These are phyloP conservation scores for Poa pratensis DNA, from an alignment of 176 grass and related monocot species.

Conservation along the genomic window DNA sequence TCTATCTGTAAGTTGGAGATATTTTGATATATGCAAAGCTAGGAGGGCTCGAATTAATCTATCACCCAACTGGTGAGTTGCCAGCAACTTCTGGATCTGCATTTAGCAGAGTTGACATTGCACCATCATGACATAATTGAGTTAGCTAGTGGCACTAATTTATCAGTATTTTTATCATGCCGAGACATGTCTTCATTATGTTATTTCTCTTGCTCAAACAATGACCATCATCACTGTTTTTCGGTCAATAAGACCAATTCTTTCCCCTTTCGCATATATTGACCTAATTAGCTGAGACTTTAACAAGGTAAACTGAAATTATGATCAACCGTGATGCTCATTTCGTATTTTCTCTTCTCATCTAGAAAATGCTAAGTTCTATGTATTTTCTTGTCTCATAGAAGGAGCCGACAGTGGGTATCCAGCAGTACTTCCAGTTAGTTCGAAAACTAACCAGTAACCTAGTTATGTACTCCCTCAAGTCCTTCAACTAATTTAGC, in stretches of 20 bases:
- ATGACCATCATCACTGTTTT: not conserved
- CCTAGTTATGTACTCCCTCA: not conserved
- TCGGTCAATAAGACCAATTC: not conserved
- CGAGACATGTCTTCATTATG: not conserved
- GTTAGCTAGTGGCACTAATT: not conserved
- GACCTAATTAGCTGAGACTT: not conserved
- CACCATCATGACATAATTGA: conserved; percentile 1
- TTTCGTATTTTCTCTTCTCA: not conserved
- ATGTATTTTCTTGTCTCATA: too few species aligned
- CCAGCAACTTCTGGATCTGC: not conserved
- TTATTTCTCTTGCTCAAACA: not conserved
- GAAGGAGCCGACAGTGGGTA: not conserved
- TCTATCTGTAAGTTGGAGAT: not conserved
- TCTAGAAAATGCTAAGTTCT: not conserved
- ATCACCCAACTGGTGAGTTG: not conserved
- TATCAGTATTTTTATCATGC: too few species aligned
- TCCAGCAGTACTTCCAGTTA: not conserved
- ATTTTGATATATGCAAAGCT: not conserved
- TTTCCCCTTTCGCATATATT: not conserved
- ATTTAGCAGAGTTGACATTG: conserved; percentile 9
- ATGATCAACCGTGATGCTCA: not conserved
- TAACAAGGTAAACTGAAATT: not conserved
- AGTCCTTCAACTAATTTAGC: conserved; percentile 12
- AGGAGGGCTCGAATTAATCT: not conserved
- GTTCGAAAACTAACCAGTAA: not conserved